Conservation (phyloP, 2,329 filamentous ascomycete species). For the Penicillium corylophilum region DNA sequence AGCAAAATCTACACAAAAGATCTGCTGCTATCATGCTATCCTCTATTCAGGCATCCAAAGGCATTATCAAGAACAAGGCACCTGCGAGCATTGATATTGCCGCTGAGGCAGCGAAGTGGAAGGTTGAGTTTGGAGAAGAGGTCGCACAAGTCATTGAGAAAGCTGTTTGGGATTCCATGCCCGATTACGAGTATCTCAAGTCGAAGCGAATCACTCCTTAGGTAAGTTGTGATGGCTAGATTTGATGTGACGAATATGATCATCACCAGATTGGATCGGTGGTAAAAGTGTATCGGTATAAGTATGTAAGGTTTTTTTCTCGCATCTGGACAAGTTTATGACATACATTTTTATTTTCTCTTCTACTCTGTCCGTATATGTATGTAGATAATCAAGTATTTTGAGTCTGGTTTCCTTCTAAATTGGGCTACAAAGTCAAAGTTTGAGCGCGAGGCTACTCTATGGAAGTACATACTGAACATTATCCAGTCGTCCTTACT, state of each 20-base stretch:
- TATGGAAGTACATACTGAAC: too few relatives aligned
- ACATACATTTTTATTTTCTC: too few relatives aligned
- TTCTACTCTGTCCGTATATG: too few relatives aligned
- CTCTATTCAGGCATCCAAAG: conserved; percentile 33
- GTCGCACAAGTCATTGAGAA: conserved; percentile 24
- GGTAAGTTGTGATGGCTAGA: not conserved
- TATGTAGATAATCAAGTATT: too few relatives aligned
- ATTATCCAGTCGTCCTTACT: too few relatives aligned
- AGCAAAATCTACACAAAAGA: not conserved
- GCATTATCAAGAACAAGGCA: conserved; percentile 34
- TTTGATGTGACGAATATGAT: not conserved
- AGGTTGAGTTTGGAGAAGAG: conserved; percentile 35
- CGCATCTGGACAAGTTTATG: not conserved
- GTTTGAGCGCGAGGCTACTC: too few relatives aligned
- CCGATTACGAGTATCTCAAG: conserved; percentile 42
- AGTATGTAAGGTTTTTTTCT: not conserved
- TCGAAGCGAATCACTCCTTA: conserved; percentile 19
- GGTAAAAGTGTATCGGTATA: conserved; percentile 4
- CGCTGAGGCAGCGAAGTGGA: conserved; percentile 37
- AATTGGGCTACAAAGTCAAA: too few relatives aligned
- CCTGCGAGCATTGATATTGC: conserved; percentile 33
- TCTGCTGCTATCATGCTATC: conserved; percentile 22
- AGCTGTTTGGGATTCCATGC: conserved; percentile 34
- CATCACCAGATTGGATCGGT: not conserved
- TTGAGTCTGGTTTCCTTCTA: too few relatives aligned